Base-by-base conservation (phyloP, 2,329 filamentous ascomycete genomes). In the Aspergillus sojae region DNA sequence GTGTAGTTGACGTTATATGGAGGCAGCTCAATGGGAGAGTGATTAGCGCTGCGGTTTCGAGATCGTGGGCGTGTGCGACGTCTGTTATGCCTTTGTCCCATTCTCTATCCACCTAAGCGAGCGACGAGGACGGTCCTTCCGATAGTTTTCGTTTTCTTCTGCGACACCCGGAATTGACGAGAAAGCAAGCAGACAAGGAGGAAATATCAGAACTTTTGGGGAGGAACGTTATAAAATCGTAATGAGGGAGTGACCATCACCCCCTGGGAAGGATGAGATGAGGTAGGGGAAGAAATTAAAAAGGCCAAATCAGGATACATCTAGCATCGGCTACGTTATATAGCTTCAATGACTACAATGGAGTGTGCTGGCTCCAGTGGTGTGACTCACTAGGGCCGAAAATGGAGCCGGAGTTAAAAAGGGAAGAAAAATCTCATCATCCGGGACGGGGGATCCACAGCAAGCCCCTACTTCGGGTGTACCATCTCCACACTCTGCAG, bases 61-160 rank as follows among this genome's bases (percentile, higher is more conserved):
- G 75, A 77, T 65, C 78, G 77, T 68, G 77, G 76, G 65, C 80
- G 77, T 64, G 77, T 80, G 57, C 79, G 78, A 66, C 80, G 77
- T 74, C 80, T 75, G 65, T 82, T 82, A 67, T 82, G 80, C 67
- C 79, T 79, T 68, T 81, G 80, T 70, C 80, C 79, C 80, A 82
- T 82, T 65, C 70, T 76, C 64, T 62, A 50, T 50, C 52, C 28
- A 46, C 62, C 43, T 41, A 60, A 36, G 36, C 53, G 58, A 59
- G 60, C 39, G 45, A 56, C 62, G 32, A 55, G 43, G 34, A 12
- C 36, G 43, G 57, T 53, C 61, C 39, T 58, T 55, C 56, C 41
- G 43, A 48, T 54, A 12, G 30, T 58, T 57, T 56, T 65, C 52
- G 34, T 59, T 16, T 43, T 62, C 45, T 62, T 57, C 36, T 52